Evolutionary conservation across 371 early-diverging fungal genomes (phyloP).

Genomic region (Rhizomucor miehei): DNA sequence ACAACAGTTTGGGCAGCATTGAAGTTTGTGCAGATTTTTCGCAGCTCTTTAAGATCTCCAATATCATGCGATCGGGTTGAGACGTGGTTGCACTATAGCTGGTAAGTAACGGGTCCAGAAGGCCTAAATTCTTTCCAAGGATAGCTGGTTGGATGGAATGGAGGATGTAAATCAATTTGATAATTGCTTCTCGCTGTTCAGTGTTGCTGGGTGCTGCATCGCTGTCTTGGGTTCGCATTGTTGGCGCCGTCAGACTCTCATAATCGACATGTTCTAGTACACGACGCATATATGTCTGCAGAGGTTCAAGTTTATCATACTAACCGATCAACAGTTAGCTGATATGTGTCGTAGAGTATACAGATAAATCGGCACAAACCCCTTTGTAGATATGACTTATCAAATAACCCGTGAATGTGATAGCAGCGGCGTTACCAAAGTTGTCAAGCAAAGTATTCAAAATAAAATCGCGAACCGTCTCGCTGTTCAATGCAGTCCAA

Average conservation of each 20-base stretch:
- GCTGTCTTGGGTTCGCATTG: slow-evolving; percentile 8
- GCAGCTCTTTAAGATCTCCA: slow-evolving; percentile 44
- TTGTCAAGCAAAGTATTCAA: slow-evolving; percentile 42
- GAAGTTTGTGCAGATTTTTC: slow-evolving; percentile 48
- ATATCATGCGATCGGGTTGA: slow-evolving; percentile 44
- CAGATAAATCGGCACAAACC: slow-evolving; percentile 9
- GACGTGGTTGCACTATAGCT: slow-evolving; percentile 59
- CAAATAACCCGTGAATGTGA: slow-evolving; percentile 28
- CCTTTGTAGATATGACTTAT: slow-evolving; percentile 26
- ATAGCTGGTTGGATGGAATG: slow-evolving; percentile 42
- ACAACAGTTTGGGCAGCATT: slow-evolving; percentile 44
- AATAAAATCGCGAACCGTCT: slow-evolving; percentile 43
- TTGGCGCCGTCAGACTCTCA: slow-evolving; percentile 26
- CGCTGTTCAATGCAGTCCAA: slow-evolving; percentile 24
- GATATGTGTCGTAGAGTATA: background rate
- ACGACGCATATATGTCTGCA: slow-evolving; percentile 42
- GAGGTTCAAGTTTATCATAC: slow-evolving; percentile 31
- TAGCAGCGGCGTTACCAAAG: slow-evolving; percentile 31
- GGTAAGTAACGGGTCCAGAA: slow-evolving; percentile 48
- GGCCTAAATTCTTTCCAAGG: slow-evolving; percentile 41
- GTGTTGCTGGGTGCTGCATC: slow-evolving; percentile 10
- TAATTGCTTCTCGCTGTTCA: slow-evolving; percentile 44
- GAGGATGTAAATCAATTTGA: slow-evolving; percentile 44
- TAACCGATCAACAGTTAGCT: background rate
- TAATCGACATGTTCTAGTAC: slow-evolving; percentile 38